These are phyloP conservation scores for Cocos nucifera DNA, from an alignment of 176 grass and related monocot genomes.

Conservation along the genomic window DNA sequence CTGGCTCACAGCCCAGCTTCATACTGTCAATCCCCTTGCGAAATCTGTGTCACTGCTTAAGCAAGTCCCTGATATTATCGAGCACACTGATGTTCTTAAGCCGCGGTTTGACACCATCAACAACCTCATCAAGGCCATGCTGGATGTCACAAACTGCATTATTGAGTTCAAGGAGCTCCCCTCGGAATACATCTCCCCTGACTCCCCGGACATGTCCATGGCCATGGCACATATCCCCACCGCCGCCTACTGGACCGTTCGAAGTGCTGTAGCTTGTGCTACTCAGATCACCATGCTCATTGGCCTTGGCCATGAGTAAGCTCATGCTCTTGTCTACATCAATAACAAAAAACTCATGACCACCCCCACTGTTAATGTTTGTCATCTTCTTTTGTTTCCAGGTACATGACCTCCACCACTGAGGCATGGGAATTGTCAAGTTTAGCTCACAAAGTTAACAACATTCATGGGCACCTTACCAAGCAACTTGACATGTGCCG, in stretches of 20 bases:
- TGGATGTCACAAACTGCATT: conserved; percentile 38
- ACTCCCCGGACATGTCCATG: conserved; percentile 19
- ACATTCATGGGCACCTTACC: conserved; percentile 30
- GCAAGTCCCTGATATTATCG: conserved; percentile 34
- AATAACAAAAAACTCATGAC: no score
- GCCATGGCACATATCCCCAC: conserved; percentile 30
- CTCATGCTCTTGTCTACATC: neutral
- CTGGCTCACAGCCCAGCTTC: conserved; percentile 33
- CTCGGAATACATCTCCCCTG: conserved; percentile 11
- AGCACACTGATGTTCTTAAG: conserved; percentile 33
- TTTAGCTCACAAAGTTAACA: conserved; percentile 39
- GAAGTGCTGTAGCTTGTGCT: conserved; percentile 32
- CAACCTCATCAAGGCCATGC: conserved; percentile 38
- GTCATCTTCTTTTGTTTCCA: neutral
- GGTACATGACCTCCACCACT: conserved; percentile 31
- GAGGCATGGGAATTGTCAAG: conserved; percentile 46
- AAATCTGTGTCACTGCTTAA: conserved; percentile 26
- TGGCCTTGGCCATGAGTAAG: conserved; percentile 38
- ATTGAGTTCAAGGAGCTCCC: conserved; percentile 36
- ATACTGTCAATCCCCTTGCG: conserved; percentile 27
- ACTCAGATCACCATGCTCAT: conserved; percentile 31
- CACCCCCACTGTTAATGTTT: neutral
- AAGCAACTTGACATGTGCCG: conserved; percentile 26
- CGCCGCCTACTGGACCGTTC: conserved; percentile 37
- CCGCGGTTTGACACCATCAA: conserved; percentile 35